These are phyloP conservation scores for Gossypium davidsonii DNA, from an alignment of 441 rosid species.

Conservation along the genomic window DNA sequence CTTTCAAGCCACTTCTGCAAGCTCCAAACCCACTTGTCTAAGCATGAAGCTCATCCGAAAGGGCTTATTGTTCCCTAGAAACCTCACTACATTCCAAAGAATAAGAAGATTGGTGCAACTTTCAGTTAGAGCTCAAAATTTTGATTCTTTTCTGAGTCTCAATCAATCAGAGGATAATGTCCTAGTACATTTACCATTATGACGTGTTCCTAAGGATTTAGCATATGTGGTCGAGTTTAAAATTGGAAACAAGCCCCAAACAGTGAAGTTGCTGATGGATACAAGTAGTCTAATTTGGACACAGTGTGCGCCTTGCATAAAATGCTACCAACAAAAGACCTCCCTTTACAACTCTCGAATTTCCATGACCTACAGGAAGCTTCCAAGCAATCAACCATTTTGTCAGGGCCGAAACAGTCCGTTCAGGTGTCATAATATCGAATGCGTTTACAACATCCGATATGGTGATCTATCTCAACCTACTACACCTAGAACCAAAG, in stretches of 20 bases:
- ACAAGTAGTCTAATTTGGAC: constrained; percentile 10
- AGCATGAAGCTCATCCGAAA: not conserved
- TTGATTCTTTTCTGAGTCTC: not conserved
- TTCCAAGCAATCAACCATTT: not conserved
- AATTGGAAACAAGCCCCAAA: not conserved
- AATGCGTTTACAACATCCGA: not conserved
- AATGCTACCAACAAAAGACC: not conserved
- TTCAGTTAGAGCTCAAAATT: not conserved
- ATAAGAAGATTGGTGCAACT: not conserved
- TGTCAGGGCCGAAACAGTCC: not conserved
- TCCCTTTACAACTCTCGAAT: constrained; percentile 3
- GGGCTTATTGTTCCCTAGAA: not conserved
- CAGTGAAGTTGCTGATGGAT: not conserved
- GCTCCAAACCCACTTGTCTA: not conserved
- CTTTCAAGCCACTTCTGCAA: not conserved
- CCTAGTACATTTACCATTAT: not conserved
- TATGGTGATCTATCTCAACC: not conserved
- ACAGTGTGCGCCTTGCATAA: constrained; percentile 9
- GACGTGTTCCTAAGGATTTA: not conserved
- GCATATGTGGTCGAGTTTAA: not conserved
- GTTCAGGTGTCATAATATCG: not conserved
- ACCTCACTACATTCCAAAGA: constrained; percentile 2
- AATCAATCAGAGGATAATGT: not conserved
- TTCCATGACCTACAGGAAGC: not conserved
- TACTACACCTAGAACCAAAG: not conserved